These are phyloP conservation scores for Metarhizium humberi DNA, from an alignment of 2,329 filamentous ascomycete species.

Conservation along the genomic window DNA sequence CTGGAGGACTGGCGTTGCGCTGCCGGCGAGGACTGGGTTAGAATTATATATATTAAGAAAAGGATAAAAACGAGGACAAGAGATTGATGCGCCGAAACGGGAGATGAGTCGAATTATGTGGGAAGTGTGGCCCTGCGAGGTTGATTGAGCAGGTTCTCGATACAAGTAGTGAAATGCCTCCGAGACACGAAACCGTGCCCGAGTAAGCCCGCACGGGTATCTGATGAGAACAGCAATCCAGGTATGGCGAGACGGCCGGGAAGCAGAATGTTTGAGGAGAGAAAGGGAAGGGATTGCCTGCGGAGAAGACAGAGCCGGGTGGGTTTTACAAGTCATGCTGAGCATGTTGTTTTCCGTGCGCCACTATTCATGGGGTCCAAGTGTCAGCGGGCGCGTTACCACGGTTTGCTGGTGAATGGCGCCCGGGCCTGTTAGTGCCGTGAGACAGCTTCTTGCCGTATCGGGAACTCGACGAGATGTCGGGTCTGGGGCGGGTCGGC, in stretches of 20 bases:
- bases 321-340: neutral
- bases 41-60: neutral
- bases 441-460: neutral
- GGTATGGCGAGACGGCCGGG: neutral
- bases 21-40: too few species aligned
- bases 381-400: neutral
- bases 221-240: too few species aligned
- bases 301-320: too few species aligned
- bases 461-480: neutral
- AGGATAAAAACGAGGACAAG: neutral
- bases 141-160: conserved; percentile 3
- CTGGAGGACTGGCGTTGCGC: too few species aligned
- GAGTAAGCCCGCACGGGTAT: too few species aligned
- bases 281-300: neutral
- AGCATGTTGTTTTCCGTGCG: neutral
- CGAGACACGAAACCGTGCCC: neutral
- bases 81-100: neutral
- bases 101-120: neutral
- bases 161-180: neutral
- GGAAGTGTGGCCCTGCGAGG: neutral
- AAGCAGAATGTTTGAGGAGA: neutral
- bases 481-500: too few species aligned
- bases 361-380: neutral
- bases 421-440: neutral
- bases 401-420: neutral